Evolutionary conservation across 2,329 filamentous ascomycete genomes (phyloP), one percentile per base, ranked within the genome.

Genomic region (Aspergillus brasiliensis): DNA sequence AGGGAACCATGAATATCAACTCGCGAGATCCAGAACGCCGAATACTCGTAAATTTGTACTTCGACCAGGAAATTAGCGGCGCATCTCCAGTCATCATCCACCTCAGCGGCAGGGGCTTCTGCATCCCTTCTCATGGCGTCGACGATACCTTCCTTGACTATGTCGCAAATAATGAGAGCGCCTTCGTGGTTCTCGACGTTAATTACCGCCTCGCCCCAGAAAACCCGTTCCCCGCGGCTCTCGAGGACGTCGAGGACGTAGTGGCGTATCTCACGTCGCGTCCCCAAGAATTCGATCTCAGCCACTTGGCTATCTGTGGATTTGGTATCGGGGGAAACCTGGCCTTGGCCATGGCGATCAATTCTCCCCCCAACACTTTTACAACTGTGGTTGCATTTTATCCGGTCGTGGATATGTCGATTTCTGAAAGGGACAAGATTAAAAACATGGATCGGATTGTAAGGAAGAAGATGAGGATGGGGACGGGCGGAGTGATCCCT

Each of bases 281-380:
- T 15, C 70, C 71, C 0, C 63, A 71, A 1, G 17, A 55, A 0
- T 80, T 73, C 64, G 71, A 79, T 42, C 3, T 19, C 2, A 53
- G 59, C 0, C 64, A 63, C 3, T 51, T 80, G 11, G 69, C 70
- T 0, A 57, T 79, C 1, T 73, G 70, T 1, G 78, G 78, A 8
- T 80, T 80, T 63, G 78, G 75, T 46, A 74, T 78, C 0, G 78
- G 78, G 2, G 78, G 55, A 0, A 79, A 74, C 46, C 68, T 80
- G 31, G 55, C 63, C 2, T 47, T 73, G 52, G 42, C 51, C 3
- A 10, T 58, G 21, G 58, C 56, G n/a, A 55, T 54, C 5, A 58
- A 46, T 15, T 60, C 59, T 2, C 56, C 23, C n/a, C 62, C 54
- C 38, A 67, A 62, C 13, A 73, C 15, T 25, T 17, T 74, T 58